Conservation (phyloP, 164 flowering plant genomes). For the Vitis amurensis region DNA sequence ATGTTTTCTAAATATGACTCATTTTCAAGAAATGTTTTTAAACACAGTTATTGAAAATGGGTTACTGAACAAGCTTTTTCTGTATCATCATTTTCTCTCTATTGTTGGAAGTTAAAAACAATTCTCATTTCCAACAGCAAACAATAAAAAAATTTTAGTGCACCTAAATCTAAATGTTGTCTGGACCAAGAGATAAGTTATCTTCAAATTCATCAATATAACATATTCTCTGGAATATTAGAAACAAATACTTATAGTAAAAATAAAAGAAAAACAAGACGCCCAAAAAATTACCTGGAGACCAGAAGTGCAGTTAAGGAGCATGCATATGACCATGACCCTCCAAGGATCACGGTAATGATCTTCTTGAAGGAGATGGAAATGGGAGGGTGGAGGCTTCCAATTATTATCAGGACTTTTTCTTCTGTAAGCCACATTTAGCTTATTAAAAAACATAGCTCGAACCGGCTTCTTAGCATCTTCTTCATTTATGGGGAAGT, state of each 20-base stretch:
- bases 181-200: no score
- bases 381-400: constrained; percentile 63
- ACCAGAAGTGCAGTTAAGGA: constrained; percentile 70
- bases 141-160: no score
- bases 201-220: no score
- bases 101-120: no score
- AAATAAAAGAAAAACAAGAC: not conserved
- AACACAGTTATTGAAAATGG: no score
- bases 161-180: no score
- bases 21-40: no score
- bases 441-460: constrained; percentile 24
- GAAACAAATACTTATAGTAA: not conserved
- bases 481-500: not conserved
- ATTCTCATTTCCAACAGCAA: no score
- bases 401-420: constrained; percentile 48
- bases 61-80: no score
- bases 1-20: no score
- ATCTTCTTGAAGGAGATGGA: constrained; percentile 62
- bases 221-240: not conserved
- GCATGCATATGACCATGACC: constrained; percentile 82
- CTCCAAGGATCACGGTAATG: constrained; percentile 87
- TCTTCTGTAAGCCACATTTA: constrained; percentile 58
- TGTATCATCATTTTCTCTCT: no score
- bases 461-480: not conserved
- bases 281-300: constrained; percentile 42